Percentiles rank a stretch among this genome's conserved stretches.
phyloP scores from a whole-genome alignment of 805 yeast species.

The Metschnikowia lunata region DNA sequence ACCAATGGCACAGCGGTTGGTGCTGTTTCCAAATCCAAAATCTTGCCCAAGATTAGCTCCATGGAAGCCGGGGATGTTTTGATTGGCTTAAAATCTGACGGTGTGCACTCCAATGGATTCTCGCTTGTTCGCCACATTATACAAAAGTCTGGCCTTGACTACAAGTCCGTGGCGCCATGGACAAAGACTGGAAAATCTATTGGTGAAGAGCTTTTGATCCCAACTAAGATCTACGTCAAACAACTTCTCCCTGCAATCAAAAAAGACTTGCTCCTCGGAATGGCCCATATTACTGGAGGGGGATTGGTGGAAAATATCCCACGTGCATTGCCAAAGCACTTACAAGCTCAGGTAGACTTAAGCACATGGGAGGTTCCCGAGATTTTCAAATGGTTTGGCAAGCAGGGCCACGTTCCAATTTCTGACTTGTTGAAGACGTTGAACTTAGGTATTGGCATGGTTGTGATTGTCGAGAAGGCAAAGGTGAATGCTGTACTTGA shows the following conservation, averaged over 20 bases:
- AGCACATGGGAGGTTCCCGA: slow-evolving; percentile 78
- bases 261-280: slow-evolving; percentile 68
- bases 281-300: slow-evolving; percentile 98
- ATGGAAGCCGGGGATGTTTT: slow-evolving; percentile 80
- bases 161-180: slow-evolving; percentile 85
- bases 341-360: slow-evolving; percentile 80
- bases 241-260: slow-evolving; percentile 74
- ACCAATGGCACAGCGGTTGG: slow-evolving; percentile 99
- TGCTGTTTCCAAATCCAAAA: slow-evolving; percentile 72
- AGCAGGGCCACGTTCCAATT: slow-evolving; percentile 84
- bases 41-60: slow-evolving; percentile 64
- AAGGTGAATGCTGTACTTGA: slow-evolving; percentile 55
- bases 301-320: slow-evolving; percentile 96
- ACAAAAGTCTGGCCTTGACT: slow-evolving; percentile 67
- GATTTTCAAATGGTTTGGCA: slow-evolving; percentile 92
- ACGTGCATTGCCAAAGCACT: slow-evolving; percentile 77
- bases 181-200: slow-evolving; percentile 55
- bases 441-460: slow-evolving; percentile 97
- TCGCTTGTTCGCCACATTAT: slow-evolving; percentile 91
- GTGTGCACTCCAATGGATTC: slow-evolving; percentile 95
- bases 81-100: slow-evolving; percentile 85
- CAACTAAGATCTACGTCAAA: slow-evolving; percentile 93
- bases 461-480: slow-evolving; percentile 68
- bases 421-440: slow-evolving; percentile 84
- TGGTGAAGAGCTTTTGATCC: slow-evolving; percentile 82